Conservation (phyloP, 768 basidiomycete species). For the Kondoa malvinella region DNA sequence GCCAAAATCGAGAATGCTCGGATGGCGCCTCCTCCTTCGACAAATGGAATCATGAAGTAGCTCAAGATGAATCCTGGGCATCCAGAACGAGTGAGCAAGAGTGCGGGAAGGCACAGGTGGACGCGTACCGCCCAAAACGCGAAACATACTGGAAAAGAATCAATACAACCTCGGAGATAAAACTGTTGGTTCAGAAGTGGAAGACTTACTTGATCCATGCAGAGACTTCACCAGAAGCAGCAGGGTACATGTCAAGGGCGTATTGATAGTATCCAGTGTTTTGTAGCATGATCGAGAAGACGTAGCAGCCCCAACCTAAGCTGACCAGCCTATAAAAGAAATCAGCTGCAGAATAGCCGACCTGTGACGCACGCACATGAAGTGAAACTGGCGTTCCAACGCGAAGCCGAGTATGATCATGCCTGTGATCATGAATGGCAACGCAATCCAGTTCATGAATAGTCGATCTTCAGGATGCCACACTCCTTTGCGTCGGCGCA, state of each 20-base stretch:
- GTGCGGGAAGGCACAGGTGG: no score
- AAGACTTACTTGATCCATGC: neutral
- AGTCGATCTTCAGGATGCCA: neutral
- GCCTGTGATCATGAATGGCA: neutral
- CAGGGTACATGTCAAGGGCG: neutral
- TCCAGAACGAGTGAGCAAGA: neutral
- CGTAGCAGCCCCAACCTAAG: neutral
- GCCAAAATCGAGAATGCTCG: neutral
- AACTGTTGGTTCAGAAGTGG: no score
- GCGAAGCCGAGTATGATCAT: neutral
- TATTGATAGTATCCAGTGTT: neutral
- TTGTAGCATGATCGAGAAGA: neutral
- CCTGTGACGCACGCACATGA: neutral
- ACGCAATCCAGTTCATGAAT: neutral
- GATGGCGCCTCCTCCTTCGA: neutral
- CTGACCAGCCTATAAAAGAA: neutral
- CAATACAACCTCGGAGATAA: no score
- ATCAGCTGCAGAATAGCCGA: neutral
- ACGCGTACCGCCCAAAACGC: no score
- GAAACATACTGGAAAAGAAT: no score
- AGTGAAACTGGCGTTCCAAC: neutral
- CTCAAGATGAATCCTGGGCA: neutral
- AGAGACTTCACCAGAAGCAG: neutral
- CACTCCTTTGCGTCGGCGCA: neutral
- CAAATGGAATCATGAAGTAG: neutral